phyloP scores from a whole-genome alignment of 139 green algal species.

The Haematococcus lacustris region DNA sequence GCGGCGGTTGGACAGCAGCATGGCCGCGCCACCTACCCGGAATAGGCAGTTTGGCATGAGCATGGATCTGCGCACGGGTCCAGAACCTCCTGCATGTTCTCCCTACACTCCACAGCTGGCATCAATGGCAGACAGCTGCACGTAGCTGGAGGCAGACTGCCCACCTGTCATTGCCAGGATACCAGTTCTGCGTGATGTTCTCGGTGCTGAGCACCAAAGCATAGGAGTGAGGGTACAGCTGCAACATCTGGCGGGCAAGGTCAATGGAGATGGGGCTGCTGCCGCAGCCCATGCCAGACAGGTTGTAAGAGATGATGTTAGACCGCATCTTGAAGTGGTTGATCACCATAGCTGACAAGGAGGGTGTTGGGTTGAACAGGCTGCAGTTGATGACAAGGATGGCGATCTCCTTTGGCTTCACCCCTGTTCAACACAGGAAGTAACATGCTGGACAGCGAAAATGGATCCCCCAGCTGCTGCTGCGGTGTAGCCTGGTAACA shows the following conservation, averaged over 20 bases:
- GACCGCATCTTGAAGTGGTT: slow-evolving; percentile 90
- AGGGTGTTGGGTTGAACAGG: slow-evolving; percentile 95
- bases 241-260: slow-evolving; percentile 85
- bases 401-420: slow-evolving; percentile 65
- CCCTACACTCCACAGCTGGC: neutral
- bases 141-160: no score
- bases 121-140: neutral
- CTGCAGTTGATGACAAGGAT: slow-evolving; percentile 95
- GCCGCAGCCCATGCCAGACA: slow-evolving; percentile 84
- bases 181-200: slow-evolving; percentile 98
- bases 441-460: neutral
- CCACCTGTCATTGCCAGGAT: slow-evolving; percentile 76
- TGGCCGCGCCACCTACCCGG: slow-evolving; percentile 84
- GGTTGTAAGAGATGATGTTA: slow-evolving; percentile 90
- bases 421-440: slow-evolving; percentile 8
- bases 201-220: slow-evolving; percentile 89
- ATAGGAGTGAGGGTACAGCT: slow-evolving; percentile 65
- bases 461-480: neutral
- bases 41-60: slow-evolving; percentile 97
- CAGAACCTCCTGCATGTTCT: no score
- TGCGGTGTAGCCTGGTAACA: no score
- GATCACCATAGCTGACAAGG: slow-evolving; percentile 90
- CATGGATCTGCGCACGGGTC: slow-evolving; percentile 75
- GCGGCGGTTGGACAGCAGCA: slow-evolving; percentile 84
- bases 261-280: slow-evolving; percentile 58